phyloP scores from a whole-genome alignment of 2,329 filamentous ascomycete species.

The Apiospora sp. region DNA sequence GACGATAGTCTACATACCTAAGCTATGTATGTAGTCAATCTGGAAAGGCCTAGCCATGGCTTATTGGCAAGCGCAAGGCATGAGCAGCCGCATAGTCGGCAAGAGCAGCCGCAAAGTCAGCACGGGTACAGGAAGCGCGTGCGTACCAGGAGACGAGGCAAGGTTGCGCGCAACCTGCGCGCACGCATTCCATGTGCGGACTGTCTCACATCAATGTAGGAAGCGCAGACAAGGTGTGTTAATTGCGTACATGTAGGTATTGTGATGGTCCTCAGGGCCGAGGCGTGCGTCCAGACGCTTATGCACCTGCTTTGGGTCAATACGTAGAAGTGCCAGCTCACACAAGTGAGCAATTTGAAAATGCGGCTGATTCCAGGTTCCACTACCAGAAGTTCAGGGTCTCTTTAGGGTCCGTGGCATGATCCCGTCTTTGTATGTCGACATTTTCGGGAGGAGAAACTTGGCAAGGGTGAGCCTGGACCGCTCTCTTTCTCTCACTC shows the following conservation, averaged over 20 bases:
- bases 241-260: background rate
- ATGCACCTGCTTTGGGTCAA: background rate
- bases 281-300: background rate
- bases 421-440: background rate
- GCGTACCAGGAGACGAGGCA: background rate
- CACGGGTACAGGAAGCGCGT: background rate
- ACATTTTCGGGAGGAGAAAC: background rate
- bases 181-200: background rate
- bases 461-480: background rate
- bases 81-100: background rate
- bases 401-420: background rate
- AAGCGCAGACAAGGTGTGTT: background rate
- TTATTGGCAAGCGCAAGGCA: background rate
- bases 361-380: background rate
- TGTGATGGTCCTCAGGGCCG: background rate
- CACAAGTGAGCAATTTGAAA: background rate
- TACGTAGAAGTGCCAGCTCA: background rate
- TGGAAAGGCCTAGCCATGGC: background rate
- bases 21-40: background rate
- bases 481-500: background rate
- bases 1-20: background rate
- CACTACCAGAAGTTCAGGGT: background rate
- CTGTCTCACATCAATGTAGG: background rate
- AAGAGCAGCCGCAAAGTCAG: background rate
- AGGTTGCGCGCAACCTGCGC: background rate